Evolutionary conservation across 352 stramenopile genomes (phyloP).

Genomic region (Phytophthora sojae): DNA sequence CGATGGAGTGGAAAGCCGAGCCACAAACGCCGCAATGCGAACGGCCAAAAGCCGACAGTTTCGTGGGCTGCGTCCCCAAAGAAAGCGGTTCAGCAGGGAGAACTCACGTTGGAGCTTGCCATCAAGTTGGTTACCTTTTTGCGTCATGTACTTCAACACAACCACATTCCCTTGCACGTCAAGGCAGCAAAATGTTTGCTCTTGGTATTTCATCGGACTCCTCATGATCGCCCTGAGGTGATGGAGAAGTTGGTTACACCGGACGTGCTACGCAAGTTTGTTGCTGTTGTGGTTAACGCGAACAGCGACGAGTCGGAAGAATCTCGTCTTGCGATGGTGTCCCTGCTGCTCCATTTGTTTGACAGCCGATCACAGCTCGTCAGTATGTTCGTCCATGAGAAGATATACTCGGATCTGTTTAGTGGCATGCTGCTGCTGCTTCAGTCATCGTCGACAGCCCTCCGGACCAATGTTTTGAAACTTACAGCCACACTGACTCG

Average conservation of each 20-base stretch:
- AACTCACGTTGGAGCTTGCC: conserved; percentile 53
- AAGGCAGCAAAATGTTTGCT: conserved; percentile 78
- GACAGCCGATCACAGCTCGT: conserved; percentile 64
- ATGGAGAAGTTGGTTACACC: conserved; percentile 54
- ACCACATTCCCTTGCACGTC: conserved; percentile 64
- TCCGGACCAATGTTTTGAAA: conserved; percentile 60
- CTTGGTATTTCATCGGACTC: conserved; percentile 60
- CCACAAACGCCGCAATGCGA: conserved; percentile 10
- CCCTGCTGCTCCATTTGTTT: conserved; percentile 74
- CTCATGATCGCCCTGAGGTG: conserved; percentile 35
- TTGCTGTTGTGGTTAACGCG: conserved; percentile 56
- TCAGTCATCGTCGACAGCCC: conserved; percentile 45
- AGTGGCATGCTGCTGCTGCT: conserved; percentile 56
- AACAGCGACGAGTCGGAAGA: conserved; percentile 71
- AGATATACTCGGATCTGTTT: conserved; percentile 70
- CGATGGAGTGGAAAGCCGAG: conserved; percentile 50
- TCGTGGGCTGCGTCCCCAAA: conserved; percentile 16
- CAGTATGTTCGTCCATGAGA: conserved; percentile 60
- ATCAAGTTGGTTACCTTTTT: conserved; percentile 56
- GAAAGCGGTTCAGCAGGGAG: conserved; percentile 23
- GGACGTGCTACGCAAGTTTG: conserved; percentile 63
- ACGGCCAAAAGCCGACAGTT: conserved; percentile 8
- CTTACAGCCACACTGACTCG: conserved; percentile 63
- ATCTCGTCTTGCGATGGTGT: conserved; percentile 67
- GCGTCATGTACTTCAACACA: conserved; percentile 60